Evolutionary conservation across 805 yeast species (phyloP), one percentile per base, ranked within the genome.

Genomic region (Metschnikowia picachoensis): DNA sequence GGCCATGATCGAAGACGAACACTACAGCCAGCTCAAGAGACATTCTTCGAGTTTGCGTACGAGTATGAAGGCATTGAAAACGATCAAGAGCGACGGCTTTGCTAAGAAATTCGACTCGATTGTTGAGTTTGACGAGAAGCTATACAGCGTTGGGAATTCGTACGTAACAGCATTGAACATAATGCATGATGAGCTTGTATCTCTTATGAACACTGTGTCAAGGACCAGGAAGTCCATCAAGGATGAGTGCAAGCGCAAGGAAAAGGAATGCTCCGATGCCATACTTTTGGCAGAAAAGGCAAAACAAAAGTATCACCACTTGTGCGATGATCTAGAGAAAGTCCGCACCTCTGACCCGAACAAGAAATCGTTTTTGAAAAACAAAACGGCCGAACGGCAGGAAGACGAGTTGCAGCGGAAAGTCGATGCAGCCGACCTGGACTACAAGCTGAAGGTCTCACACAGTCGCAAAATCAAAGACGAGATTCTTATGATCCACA

Each of bases 211-310:
- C 15, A 80, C 89, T 3, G 80, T 90, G 52, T 75, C 87, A 10
- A 79, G 85, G 49, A 72, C 82, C 51, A 77, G 99, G 55, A 94
- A 91, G 62, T 56, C 74, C 30, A 69, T 82, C 44, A 94, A 94
- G 63, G 98, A 94, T 39, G 87, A 86, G 47, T 88, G 90, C 36
- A 76, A 80, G 58, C 74, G 87, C 40, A 79, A 83, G 55, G 99
- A 94, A 60, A 89, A 86, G 60, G 95, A 85, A 48, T 91, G 90
- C 31, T 60, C 74, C 11, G 98, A 94, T 47, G 82, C 96, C 7
- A 91, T 90, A 41, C 71, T 74, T 46, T 78, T 79, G 36, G 97
- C 96, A 1, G 96, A 88, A 53, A 92, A 92, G 77, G 95, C 97
- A 13, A 87, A 86, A 64, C 69, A 62, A 41, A 69, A 66, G 61